These are phyloP conservation scores for Fraxinus floribunda DNA, from an alignment of 305 asterid genomes.

Conservation along the genomic window DNA sequence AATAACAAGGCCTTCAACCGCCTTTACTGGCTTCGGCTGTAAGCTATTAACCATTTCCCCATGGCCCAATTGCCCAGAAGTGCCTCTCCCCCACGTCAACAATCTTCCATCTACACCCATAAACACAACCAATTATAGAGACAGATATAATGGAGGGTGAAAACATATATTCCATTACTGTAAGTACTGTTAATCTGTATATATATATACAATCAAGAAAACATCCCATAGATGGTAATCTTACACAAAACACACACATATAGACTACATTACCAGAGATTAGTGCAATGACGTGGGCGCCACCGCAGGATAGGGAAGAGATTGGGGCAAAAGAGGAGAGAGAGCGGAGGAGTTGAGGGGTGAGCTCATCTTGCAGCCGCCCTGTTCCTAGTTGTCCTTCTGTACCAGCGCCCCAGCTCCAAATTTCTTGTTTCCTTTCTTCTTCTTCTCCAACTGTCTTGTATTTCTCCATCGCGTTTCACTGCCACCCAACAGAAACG, in stretches of 20 bases:
- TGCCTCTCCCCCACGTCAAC: constrained; percentile 92
- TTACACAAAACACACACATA: neutral
- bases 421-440: constrained; percentile 38
- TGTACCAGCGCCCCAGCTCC: constrained; percentile 99
- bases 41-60: constrained; percentile 45
- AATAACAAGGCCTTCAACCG: constrained; percentile 41
- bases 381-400: constrained; percentile 87
- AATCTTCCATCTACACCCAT: constrained; percentile 64
- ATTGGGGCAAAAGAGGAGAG: constrained; percentile 53
- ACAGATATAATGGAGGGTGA: neutral
- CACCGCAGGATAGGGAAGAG: constrained; percentile 82
- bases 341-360: constrained; percentile 58
- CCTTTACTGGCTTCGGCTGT: constrained; percentile 47
- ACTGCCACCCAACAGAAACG: neutral
- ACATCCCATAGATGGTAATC: neutral
- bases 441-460: constrained; percentile 22
- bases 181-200: neutral
- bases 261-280: constrained; percentile 39
- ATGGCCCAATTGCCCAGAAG: constrained; percentile 86
- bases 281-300: constrained; percentile 85
- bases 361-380: constrained; percentile 57
- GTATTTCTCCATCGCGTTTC: constrained; percentile 25
- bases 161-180: neutral
- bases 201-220: neutral
- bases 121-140: constrained; percentile 1